phyloP scores from a whole-genome alignment of 164 flowering plant genomes.

The Amborella trichopoda region DNA sequence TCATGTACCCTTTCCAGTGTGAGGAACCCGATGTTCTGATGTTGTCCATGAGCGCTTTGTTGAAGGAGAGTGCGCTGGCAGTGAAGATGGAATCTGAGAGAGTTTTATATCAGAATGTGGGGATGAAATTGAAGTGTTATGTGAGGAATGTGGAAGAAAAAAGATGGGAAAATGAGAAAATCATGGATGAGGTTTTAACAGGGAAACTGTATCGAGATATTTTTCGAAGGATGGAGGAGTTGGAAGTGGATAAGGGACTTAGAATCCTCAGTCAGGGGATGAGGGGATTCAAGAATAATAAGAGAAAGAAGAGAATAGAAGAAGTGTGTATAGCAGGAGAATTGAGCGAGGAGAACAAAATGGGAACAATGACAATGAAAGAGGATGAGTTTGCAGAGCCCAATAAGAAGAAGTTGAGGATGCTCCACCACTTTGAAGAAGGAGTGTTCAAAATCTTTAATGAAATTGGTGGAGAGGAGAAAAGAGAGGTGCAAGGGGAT shows the following conservation, averaged over 20 bases:
- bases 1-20: constrained; percentile 56
- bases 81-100: constrained; percentile 88
- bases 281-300: too few species aligned
- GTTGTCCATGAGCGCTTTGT: constrained; percentile 80
- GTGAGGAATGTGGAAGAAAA: too few species aligned
- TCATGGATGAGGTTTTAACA: too few species aligned
- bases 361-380: constrained; percentile 53
- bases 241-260: constrained; percentile 65
- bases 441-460: constrained; percentile 38
- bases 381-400: constrained; percentile 40
- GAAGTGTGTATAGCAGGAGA: constrained; percentile 38
- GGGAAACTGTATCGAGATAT: constrained; percentile 77
- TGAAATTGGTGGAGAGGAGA: constrained; percentile 43
- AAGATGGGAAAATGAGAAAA: too few species aligned
- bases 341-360: constrained; percentile 50
- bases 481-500: too few species aligned
- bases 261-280: too few species aligned
- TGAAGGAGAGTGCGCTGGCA: constrained; percentile 66
- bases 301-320: too few species aligned
- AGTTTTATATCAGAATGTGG: constrained; percentile 73
- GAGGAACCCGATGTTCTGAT: constrained; percentile 66
- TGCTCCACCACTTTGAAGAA: constrained; percentile 37
- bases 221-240: constrained; percentile 56
- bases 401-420: constrained; percentile 41
- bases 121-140: too few species aligned